These are phyloP conservation scores for Annulohypoxylon maeteangense DNA, from an alignment of 495 filamentous ascomycete genomes.

Conservation along the genomic window DNA sequence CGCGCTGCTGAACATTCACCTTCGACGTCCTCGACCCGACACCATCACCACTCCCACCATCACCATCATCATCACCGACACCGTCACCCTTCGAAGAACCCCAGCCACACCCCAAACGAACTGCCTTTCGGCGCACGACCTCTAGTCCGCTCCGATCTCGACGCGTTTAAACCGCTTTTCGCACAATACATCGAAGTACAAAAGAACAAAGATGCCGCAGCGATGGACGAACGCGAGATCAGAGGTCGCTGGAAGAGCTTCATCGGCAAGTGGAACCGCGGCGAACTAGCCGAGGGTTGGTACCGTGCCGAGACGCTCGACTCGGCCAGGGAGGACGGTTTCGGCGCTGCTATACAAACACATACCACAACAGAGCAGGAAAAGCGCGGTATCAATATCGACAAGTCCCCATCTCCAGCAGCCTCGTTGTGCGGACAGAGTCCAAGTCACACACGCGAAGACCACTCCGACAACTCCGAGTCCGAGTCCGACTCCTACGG, in stretches of 20 bases:
- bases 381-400: too few relatives aligned
- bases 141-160: conserved; percentile 72
- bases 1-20: conserved; percentile 6
- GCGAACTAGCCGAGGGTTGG: conserved; percentile 93
- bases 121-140: conserved; percentile 75
- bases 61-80: conserved; percentile 33
- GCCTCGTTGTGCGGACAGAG: neutral
- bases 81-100: conserved; percentile 2
- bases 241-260: conserved; percentile 96
- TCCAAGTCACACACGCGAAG: conserved; percentile 5
- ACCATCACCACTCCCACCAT: conserved; percentile 17
- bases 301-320: conserved; percentile 78
- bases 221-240: conserved; percentile 73
- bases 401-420: too few relatives aligned
- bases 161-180: conserved; percentile 75
- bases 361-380: neutral
- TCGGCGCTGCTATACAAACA: neutral
- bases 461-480: conserved; percentile 70
- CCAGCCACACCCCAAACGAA: conserved; percentile 12
- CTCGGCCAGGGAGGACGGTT: conserved; percentile 53
- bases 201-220: conserved; percentile 73
- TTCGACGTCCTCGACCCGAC: conserved; percentile 24
- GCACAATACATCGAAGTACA: conserved; percentile 90
- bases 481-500: conserved; percentile 68
- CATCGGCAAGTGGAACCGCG: conserved; percentile 89